Percentiles rank a stretch among this genome's conserved stretches.
These are phyloP conservation scores for Psidium friedrichsthalianum DNA, from an alignment of 345 rosid genomes.

Conservation along the genomic window DNA sequence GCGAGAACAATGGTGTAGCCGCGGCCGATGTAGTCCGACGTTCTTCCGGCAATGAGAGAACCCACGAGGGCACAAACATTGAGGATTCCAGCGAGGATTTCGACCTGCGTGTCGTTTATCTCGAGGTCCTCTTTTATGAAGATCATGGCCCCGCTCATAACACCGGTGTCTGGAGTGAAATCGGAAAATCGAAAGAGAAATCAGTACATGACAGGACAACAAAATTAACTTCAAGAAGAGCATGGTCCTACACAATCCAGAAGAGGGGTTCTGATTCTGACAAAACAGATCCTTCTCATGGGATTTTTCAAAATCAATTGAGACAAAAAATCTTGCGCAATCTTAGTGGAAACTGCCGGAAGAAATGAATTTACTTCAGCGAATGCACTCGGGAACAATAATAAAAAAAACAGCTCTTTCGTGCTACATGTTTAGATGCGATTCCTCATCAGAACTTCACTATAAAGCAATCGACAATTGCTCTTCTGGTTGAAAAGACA, in stretches of 20 bases:
- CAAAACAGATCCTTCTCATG: not conserved
- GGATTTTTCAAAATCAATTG: not conserved
- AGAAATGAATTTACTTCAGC: not conserved
- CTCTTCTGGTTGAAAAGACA: not conserved
- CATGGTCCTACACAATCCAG: not conserved
- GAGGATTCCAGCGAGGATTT: conserved; percentile 72
- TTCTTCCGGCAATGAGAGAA: conserved; percentile 70
- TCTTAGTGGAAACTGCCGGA: not conserved
- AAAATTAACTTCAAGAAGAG: too few species aligned
- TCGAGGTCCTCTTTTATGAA: not conserved
- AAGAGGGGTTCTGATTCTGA: not conserved
- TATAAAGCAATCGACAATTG: not conserved
- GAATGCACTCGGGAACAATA: not conserved
- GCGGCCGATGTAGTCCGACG: conserved; percentile 65
- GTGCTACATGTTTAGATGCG: not conserved
- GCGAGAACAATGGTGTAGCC: conserved; percentile 45
- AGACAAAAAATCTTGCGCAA: not conserved
- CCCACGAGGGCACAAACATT: conserved; percentile 29
- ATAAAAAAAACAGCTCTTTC: not conserved
- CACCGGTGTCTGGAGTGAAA: conserved; percentile 62
- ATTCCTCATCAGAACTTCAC: not conserved
- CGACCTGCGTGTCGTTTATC: conserved; percentile 17
- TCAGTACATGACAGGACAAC: not conserved
- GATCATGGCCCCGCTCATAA: not conserved
- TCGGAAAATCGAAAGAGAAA: not conserved